phyloP scores from a whole-genome alignment of 257 asterid species.

The Solanum chilense region DNA sequence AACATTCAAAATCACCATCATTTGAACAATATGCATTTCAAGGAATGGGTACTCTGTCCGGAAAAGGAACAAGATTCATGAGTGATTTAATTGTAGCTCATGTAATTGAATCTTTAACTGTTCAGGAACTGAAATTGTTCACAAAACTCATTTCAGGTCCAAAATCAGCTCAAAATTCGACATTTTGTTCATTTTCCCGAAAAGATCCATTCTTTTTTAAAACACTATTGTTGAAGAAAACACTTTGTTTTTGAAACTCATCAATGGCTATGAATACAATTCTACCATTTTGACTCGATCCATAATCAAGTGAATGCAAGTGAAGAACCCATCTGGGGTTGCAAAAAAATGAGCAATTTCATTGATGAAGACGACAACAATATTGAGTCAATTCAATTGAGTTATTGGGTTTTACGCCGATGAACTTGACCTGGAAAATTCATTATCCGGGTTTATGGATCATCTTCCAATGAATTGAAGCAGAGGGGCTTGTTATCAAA shows the following conservation, averaged over 20 bases:
- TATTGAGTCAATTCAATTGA: constrained; percentile 38
- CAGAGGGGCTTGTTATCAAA: constrained; percentile 89
- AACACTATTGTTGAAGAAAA: no score
- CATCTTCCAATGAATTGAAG: constrained; percentile 63
- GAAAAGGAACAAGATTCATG: constrained; percentile 72
- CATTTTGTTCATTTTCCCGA: constrained; percentile 33
- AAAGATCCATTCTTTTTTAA: no score
- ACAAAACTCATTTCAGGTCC: constrained; percentile 41
- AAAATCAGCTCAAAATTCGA: constrained; percentile 49
- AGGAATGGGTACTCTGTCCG: constrained; percentile 62
- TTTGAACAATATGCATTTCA: constrained; percentile 47
- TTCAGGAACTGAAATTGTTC: constrained; percentile 40
- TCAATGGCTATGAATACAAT: background rate
- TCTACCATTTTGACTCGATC: constrained; percentile 28
- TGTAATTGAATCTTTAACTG: constrained; percentile 28
- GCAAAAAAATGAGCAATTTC: background rate
- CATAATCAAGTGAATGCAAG: constrained; percentile 33
- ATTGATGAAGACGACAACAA: background rate
- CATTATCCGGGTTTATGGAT: constrained; percentile 66
- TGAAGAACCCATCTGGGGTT: constrained; percentile 79
- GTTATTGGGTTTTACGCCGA: constrained; percentile 50
- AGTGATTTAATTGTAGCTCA: constrained; percentile 69
- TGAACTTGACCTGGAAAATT: constrained; percentile 80
- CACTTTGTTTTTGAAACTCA: no score
- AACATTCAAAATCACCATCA: background rate